Evolutionary conservation across 2,329 filamentous ascomycete genomes (phyloP), one percentile per base, ranked within the genome.

Genomic region (Lasiodiplodia gonubiensis): DNA sequence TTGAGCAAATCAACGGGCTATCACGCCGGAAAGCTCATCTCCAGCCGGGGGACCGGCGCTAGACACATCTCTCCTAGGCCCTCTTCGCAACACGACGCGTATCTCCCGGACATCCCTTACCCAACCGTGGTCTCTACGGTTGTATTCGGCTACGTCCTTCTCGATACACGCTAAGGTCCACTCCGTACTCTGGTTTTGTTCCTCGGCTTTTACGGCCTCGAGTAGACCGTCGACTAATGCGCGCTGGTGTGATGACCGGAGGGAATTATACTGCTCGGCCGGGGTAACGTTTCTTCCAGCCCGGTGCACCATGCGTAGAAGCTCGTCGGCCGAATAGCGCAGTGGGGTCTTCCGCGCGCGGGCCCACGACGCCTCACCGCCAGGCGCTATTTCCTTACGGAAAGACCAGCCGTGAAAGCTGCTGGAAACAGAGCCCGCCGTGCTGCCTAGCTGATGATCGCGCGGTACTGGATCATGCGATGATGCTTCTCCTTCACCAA

Each of bases 51-150:
- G 18, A n/a, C 4, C 35, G 12, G n/a, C 33, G 23, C 8, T 21
- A 23, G 37, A 16, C 37, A 21, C 7, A 4, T 23, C 63, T 18
- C 12, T 46, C 37, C 39, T 33, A 4, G 18, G 23, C 8, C 39
- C 25, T 21, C 63, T 65, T 39, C 39, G 49, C 64, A 66, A 35
- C 33, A 66, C 48, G 8, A 66, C 64, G 25, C 53, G 25, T n/a
- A 66, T 55, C 52, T 66, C 51, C 16, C 63, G n/a, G 25, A 33
- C 49, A 12, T 66, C 63, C 6, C 53, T 18, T 37, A 48, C 21
- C 25, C 14, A 23, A 14, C 52, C 63, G 2, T 12, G 27, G 2
- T 25, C 63, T 18, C 25, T 42, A 27, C 39, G 30, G 33, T 49
- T 33, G 21, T 57, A 37, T 27, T 55, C 63, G 2, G 21, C 25